These are phyloP conservation scores for Dothideomycetidae sp. DNA, from an alignment of 2,329 filamentous ascomycete genomes.

Conservation along the genomic window DNA sequence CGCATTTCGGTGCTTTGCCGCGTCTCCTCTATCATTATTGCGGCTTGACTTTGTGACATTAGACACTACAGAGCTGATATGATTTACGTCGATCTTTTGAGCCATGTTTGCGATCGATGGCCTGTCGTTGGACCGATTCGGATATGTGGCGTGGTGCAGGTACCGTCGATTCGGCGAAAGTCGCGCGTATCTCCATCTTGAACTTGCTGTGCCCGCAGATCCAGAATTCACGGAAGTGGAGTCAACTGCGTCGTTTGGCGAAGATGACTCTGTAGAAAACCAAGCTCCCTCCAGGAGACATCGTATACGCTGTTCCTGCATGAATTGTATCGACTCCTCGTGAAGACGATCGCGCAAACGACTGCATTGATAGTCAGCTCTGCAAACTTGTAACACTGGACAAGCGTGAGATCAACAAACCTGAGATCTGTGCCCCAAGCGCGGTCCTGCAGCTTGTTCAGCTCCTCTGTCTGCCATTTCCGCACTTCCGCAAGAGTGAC, in stretches of 20 bases:
- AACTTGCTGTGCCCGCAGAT: not conserved
- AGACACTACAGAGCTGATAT: slow-evolving; percentile 83
- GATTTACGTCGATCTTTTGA: slow-evolving; percentile 75
- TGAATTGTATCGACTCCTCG: slow-evolving; percentile 84
- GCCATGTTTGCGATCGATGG: slow-evolving; percentile 59
- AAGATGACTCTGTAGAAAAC: slow-evolving; percentile 51
- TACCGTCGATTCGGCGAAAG: slow-evolving; percentile 83
- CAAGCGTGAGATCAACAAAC: slow-evolving; percentile 21
- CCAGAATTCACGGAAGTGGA: slow-evolving; percentile 25
- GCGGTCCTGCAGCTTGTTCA: slow-evolving; percentile 84
- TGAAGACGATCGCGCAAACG: slow-evolving; percentile 86
- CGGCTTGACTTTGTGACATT: slow-evolving; percentile 33
- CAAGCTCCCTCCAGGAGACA: slow-evolving; percentile 80
- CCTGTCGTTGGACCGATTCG: slow-evolving; percentile 43
- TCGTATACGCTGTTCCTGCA: slow-evolving; percentile 89
- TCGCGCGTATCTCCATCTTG: slow-evolving; percentile 62
- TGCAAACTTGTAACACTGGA: not conserved
- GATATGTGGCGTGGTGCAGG: slow-evolving; percentile 81
- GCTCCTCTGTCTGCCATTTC: slow-evolving; percentile 81
- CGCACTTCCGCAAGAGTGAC: slow-evolving; percentile 68
- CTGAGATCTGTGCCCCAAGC: slow-evolving; percentile 83
- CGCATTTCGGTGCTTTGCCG: not conserved
- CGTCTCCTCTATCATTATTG: slow-evolving; percentile 1
- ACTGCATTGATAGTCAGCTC: slow-evolving; percentile 16
- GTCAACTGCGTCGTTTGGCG: slow-evolving; percentile 19